Base-by-base conservation (phyloP, 805 yeast genomes). In the Candida pseudoglaebosa region DNA sequence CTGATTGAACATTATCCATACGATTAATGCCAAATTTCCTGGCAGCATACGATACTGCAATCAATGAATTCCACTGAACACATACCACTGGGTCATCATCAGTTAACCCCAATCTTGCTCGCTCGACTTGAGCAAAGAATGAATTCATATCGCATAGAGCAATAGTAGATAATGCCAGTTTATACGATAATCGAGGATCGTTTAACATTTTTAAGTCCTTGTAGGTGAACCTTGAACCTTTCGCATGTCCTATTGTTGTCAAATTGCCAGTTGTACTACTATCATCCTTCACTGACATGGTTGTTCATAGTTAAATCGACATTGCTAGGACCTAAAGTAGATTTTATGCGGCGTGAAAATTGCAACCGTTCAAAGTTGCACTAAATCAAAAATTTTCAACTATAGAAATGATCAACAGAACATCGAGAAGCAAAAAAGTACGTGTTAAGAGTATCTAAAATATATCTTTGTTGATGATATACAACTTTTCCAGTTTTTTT, bases 41-140 rank as follows among this genome's bases (percentile, higher is more conserved):
- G 0, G 99, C 98, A 0, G 96, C 85, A 59, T 87, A 87, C 2
- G 85, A 78, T 0, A 93, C 95, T 0, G 99, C 99, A 42, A 93
- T 91, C 2, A 93, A 63, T 0, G 90, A 73, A 34, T 73, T 70
- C 99, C 99, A 93, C 53, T 93, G 99, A 4, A 88, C 87, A 57
- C 97, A 90, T 0, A 89, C 97, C 2, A 93, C 83, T 0, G 99
- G 97, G 44, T 80, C 90, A 2, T 79, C 77, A 2, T 65, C 66
- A 1, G 80, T 60, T 12, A 83, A 61, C 0, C 82, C 82, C 13
- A 87, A 69, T 30, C 96, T 62, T 4, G 86, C 66, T 48, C 84
- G 91, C 52, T 93, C 97, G 21, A 83, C 93, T 55, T 93, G 99
- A 0, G 99, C 96, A 61, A 85, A 93, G 59, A 90, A 93, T 9